Evolutionary conservation across 2,329 filamentous ascomycete genomes (phyloP).

Genomic region (Hypoxylon sp.): DNA sequence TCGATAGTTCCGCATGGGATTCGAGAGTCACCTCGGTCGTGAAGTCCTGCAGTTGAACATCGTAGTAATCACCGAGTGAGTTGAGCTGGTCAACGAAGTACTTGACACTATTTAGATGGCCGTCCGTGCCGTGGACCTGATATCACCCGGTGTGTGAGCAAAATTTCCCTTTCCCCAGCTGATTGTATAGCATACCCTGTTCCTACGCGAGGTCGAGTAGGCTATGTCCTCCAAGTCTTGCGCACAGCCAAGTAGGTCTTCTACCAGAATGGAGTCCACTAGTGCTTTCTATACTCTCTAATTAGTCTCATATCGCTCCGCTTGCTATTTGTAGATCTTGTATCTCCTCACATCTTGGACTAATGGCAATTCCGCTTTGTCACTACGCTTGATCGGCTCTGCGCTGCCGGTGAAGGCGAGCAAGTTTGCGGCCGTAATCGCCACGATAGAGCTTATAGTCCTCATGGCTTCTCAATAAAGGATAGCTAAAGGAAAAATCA

Average conservation of each 20-base stretch:
- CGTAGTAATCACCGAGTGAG: constrained; percentile 55
- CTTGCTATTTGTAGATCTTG: not conserved
- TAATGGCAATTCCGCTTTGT: constrained; percentile 35
- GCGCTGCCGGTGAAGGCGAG: constrained; percentile 46
- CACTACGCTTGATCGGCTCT: constrained; percentile 39
- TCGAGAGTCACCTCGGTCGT: constrained; percentile 49
- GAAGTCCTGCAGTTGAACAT: constrained; percentile 53
- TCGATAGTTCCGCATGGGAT: constrained; percentile 41
- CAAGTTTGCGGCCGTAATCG: constrained; percentile 41
- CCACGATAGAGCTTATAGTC: constrained; percentile 33
- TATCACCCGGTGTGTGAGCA: constrained; percentile 12
- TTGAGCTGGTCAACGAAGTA: constrained; percentile 56
- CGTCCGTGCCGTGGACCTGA: constrained; percentile 54
- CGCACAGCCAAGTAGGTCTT: constrained; percentile 51
- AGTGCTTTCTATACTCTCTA: constrained; percentile 45
- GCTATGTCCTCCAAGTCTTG: constrained; percentile 54
- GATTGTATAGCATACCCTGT: constrained; percentile 47
- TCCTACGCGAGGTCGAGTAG: constrained; percentile 50
- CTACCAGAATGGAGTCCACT: constrained; percentile 47
- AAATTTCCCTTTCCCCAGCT: constrained; percentile 15
- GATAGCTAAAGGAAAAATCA: not conserved
- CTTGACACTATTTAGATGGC: constrained; percentile 55
- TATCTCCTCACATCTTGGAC: constrained; percentile 48
- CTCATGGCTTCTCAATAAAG: constrained; percentile 41
- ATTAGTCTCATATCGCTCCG: constrained; percentile 29